A percentile compares a stretch with the other conserved stretches of the same genome.
Conservation (phyloP, 345 rosid genomes). For the Nasturtium officinale region DNA sequence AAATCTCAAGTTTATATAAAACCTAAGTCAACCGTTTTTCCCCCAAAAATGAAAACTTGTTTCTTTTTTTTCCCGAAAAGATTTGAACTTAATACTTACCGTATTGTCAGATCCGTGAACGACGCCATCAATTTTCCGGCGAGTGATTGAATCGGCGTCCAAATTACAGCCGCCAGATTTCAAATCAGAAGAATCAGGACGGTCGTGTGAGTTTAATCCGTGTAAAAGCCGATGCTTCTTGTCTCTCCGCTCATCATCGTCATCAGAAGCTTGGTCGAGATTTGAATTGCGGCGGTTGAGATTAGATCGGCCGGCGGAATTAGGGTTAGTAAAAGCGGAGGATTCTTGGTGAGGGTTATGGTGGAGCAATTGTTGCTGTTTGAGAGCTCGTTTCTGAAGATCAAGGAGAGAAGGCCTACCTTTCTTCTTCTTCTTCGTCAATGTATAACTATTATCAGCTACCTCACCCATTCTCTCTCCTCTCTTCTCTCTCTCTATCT, state of each 20-base stretch:
- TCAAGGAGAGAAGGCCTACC: slow-evolving; percentile 96
- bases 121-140: slow-evolving; percentile 44
- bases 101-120: slow-evolving; percentile 56
- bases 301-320: slow-evolving; percentile 50
- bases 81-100: slow-evolving; percentile 45
- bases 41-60: background rate
- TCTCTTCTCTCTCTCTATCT: slow-evolving; percentile 6
- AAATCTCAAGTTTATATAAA: slow-evolving; percentile 32
- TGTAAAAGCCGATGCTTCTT: slow-evolving; percentile 73
- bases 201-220: slow-evolving; percentile 53
- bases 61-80: background rate
- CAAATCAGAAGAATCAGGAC: slow-evolving; percentile 35
- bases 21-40: background rate
- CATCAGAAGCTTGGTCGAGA: slow-evolving; percentile 20
- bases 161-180: slow-evolving; percentile 38
- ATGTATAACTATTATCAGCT: slow-evolving; percentile 50
- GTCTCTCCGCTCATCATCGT: slow-evolving; percentile 68
- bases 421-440: slow-evolving; percentile 91
- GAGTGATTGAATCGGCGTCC: slow-evolving; percentile 44
- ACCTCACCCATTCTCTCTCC: slow-evolving; percentile 50
- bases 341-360: slow-evolving; percentile 45
- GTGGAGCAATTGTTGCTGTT: slow-evolving; percentile 56
- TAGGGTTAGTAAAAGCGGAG: slow-evolving; percentile 55
- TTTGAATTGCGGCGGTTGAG: slow-evolving; percentile 47
- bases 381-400: slow-evolving; percentile 86